phyloP scores from a whole-genome alignment of 1,284 basidiomycete species.

The Neonothopanus nambi region DNA sequence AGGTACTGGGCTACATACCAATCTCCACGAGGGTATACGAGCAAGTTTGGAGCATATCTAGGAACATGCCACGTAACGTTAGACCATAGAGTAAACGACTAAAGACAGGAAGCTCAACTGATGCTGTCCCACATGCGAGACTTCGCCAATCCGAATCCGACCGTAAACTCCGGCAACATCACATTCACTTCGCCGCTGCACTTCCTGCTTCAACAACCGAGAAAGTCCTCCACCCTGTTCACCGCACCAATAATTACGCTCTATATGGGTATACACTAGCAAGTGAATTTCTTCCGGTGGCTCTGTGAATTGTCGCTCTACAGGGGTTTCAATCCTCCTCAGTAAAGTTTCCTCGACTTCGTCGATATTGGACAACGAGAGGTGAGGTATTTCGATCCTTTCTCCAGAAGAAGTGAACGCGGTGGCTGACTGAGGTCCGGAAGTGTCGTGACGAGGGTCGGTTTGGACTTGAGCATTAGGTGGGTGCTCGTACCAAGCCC shows the following conservation, averaged over 20 bases:
- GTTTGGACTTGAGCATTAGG: not conserved
- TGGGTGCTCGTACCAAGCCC: constrained; percentile 46
- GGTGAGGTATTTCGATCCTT: constrained; percentile 46
- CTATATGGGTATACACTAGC: constrained; percentile 74
- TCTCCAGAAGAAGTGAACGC: constrained; percentile 50
- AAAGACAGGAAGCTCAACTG: constrained; percentile 45
- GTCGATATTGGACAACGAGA: constrained; percentile 50
- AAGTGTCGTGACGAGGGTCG: constrained; percentile 16
- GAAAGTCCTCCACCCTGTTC: constrained; percentile 58
- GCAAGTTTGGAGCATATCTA: constrained; percentile 80
- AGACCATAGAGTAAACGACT: not conserved
- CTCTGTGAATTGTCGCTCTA: constrained; percentile 15
- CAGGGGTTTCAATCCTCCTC: constrained; percentile 30
- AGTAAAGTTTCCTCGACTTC: constrained; percentile 41
- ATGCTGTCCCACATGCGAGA: constrained; percentile 84
- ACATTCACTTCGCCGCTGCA: constrained; percentile 31
- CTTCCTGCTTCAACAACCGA: constrained; percentile 40
- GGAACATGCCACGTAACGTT: not conserved
- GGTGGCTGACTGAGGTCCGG: constrained; percentile 39
- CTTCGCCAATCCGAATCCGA: constrained; percentile 55
- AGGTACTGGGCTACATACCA: constrained; percentile 49
- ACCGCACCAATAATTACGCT: constrained; percentile 75
- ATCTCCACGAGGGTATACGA: constrained; percentile 77
- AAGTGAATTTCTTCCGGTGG: constrained; percentile 44
- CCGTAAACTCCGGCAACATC: constrained; percentile 24